Conservation (phyloP, 345 rosid genomes). For the Zanthoxylum bungeanum region DNA sequence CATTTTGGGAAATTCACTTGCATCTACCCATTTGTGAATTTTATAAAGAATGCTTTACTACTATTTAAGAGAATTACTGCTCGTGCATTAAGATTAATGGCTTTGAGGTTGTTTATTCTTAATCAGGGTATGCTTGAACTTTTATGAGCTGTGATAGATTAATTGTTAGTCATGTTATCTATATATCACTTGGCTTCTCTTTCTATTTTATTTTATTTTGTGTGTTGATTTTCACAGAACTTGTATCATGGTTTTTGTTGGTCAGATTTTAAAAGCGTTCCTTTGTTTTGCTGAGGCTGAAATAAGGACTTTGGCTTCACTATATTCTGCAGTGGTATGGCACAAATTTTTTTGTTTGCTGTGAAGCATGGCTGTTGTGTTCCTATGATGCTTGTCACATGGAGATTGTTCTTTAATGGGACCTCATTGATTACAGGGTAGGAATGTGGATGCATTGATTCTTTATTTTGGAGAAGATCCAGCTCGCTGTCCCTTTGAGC, state of each 20-base stretch:
- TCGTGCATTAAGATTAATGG: not conserved
- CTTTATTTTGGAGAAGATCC: slow-evolving; percentile 98
- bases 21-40: not conserved
- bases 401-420: slow-evolving; percentile 2
- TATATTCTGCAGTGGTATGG: slow-evolving; percentile 86
- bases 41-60: not conserved
- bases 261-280: slow-evolving; percentile 70
- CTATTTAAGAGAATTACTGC: not conserved
- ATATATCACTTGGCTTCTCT: not conserved
- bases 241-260: slow-evolving; percentile 10
- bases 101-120: not conserved
- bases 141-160: not conserved
- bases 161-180: not conserved
- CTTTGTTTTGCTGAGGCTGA: slow-evolving; percentile 79
- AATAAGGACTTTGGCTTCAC: slow-evolving; percentile 72
- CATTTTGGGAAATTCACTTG: not conserved
- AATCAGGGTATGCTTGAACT: not conserved
- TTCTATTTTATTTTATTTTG: not conserved
- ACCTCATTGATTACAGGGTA: slow-evolving; percentile 47
- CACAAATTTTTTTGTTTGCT: not conserved
- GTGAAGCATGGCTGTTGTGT: not conserved
- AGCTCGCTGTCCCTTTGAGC: slow-evolving; percentile 84
- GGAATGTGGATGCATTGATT: slow-evolving; percentile 81
- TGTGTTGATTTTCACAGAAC: not conserved
- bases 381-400: slow-evolving; percentile 2